Conservation (phyloP, 805 yeast species). For the Naumovozyma baii region DNA sequence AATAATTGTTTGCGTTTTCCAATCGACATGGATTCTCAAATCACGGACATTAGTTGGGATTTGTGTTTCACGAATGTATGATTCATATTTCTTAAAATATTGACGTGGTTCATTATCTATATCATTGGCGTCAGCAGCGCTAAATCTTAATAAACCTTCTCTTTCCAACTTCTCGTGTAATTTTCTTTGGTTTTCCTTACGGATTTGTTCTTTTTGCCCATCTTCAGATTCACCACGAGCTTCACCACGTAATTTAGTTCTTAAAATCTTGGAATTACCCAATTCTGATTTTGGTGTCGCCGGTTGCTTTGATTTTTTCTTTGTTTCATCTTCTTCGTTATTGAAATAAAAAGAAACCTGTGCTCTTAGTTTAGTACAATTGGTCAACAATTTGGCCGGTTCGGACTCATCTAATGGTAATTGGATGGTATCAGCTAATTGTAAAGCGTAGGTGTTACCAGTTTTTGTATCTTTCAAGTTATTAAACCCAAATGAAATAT, state of each 20-base stretch:
- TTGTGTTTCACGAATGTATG: slow-evolving; percentile 88
- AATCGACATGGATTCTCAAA: slow-evolving; percentile 77
- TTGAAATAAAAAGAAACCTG: slow-evolving; percentile 81
- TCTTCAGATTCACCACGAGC: slow-evolving; percentile 59
- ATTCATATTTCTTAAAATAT: slow-evolving; percentile 80
- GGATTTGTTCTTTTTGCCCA: slow-evolving; percentile 61
- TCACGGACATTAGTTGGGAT: slow-evolving; percentile 78
- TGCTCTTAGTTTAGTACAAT: slow-evolving; percentile 56
- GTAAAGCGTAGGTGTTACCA: slow-evolving; percentile 54
- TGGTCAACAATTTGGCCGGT: slow-evolving; percentile 60
- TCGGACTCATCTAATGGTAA: slow-evolving; percentile 40
- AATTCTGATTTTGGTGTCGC: slow-evolving; percentile 28
- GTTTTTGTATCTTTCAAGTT: slow-evolving; percentile 45
- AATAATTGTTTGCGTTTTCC: slow-evolving; percentile 77
- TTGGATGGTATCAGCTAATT: slow-evolving; percentile 73
- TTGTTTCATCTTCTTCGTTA: slow-evolving; percentile 45
- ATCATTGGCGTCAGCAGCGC: slow-evolving; percentile 66
- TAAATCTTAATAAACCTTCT: slow-evolving; percentile 75
- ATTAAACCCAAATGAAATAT: slow-evolving; percentile 69
- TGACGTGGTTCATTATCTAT: slow-evolving; percentile 40
- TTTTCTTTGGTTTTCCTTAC: slow-evolving; percentile 73
- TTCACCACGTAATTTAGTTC: slow-evolving; percentile 72
- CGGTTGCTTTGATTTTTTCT: slow-evolving; percentile 30
- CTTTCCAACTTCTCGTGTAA: slow-evolving; percentile 78
- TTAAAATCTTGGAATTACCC: slow-evolving; percentile 54